Percentiles rank a stretch among this genome's conserved stretches.
Evolutionary conservation across 352 stramenopile genomes (phyloP).

Genomic region (Globisporangium cylindrosporum): DNA sequence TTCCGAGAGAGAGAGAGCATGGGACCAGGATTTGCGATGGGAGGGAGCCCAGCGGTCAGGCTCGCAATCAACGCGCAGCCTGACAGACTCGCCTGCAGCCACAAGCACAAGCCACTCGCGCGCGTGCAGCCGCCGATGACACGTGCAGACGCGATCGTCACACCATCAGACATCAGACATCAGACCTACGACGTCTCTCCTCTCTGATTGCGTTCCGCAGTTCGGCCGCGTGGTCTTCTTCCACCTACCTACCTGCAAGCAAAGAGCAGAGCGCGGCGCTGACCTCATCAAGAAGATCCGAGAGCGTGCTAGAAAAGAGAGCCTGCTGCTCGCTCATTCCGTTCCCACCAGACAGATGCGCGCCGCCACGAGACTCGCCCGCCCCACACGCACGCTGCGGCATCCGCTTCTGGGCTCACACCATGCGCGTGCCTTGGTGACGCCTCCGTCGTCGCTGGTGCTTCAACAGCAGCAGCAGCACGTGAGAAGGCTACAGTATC

Average conservation of each 20-base stretch:
- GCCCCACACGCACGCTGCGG: neutral
- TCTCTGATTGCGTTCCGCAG: neutral
- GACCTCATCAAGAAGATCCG: neutral
- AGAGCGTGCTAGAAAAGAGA: neutral
- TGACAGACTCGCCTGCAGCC: neutral
- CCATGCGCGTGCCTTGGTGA: neutral
- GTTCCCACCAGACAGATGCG: slow-evolving; percentile 1
- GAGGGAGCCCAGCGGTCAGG: neutral
- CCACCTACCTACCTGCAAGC: neutral
- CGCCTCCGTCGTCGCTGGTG: neutral
- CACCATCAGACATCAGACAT: neutral
- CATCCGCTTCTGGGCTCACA: neutral
- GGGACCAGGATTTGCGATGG: neutral
- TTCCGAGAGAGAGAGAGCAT: neutral
- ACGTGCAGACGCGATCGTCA: slow-evolving; percentile 15
- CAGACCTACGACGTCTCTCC: neutral
- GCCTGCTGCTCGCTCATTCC: neutral
- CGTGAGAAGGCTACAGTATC: neutral
- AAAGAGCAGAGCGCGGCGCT: neutral
- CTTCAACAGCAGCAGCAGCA: slow-evolving; percentile 3
- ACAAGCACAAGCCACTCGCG: neutral
- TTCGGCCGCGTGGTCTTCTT: neutral
- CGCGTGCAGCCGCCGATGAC: slow-evolving; percentile 1
- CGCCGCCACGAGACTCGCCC: slow-evolving; percentile 8
- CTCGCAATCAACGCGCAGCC: neutral